Conservation (phyloP, 192 early-diverging fungal genomes). For the Backusella psychrophila region DNA sequence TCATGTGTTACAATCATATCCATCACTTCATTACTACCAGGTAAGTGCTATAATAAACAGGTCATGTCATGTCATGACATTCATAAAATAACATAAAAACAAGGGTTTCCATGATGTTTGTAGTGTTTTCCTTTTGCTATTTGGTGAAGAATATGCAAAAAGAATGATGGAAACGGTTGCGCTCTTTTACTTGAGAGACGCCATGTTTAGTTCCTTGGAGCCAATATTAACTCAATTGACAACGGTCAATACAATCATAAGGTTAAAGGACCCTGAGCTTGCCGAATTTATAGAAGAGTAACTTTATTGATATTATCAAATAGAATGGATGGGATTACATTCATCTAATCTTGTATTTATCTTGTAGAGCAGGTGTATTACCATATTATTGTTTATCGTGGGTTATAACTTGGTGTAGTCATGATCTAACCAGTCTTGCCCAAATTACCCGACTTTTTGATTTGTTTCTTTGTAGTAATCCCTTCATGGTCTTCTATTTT, state of each 20-base stretch:
- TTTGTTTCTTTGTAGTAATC: conserved; percentile 48
- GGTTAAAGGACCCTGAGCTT: conserved; percentile 43
- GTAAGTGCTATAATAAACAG: conserved; percentile 12
- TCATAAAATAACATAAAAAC: not conserved
- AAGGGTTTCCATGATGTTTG: conserved; percentile 61
- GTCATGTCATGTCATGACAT: too few species aligned
- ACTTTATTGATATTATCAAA: not conserved
- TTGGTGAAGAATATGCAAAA: conserved; percentile 40
- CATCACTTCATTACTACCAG: conserved; percentile 52
- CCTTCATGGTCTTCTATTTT: conserved; percentile 49
- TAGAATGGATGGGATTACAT: not conserved
- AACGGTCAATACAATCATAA: conserved; percentile 38
- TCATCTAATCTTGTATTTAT: not conserved
- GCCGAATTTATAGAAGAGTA: conserved; percentile 45
- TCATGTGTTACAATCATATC: conserved; percentile 45
- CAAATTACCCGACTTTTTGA: conserved; percentile 50
- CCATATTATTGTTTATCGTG: conserved; percentile 56
- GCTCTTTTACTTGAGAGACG: conserved; percentile 56
- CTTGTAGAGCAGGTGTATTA: conserved; percentile 38
- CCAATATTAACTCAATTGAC: conserved; percentile 45
- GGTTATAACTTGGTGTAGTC: conserved; percentile 64
- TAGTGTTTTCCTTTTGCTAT: conserved; percentile 39
- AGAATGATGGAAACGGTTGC: conserved; percentile 42
- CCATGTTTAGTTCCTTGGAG: conserved; percentile 49
- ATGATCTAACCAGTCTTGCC: conserved; percentile 43